Evolutionary conservation across 257 asterid species (phyloP), one percentile per base, ranked within the genome.

Genomic region (Nyctanthes arbortristis): DNA sequence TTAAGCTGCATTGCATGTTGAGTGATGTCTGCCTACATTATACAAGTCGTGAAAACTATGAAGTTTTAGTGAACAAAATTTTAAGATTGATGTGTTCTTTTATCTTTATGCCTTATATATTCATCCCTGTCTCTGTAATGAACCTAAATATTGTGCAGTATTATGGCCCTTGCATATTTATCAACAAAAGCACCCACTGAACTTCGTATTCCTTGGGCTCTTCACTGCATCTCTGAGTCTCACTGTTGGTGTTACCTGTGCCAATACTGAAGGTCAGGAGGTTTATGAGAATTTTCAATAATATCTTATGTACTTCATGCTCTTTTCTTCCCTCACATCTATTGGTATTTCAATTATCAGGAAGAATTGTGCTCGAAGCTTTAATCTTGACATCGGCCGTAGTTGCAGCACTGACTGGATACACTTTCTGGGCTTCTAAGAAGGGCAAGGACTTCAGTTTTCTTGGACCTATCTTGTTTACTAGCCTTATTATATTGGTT

Each of bases 401-500:
- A 30, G 97, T 94, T 73, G 62, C 79, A 14, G 96, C 88, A 63
- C 84, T 94, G 72, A 94, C 96, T 37, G 96, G 91, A 4, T 94
- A 94, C 67, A 91, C 99, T 43, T 94, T 94, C 93, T 94, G 99
- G 99, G 99, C 97, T 82, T 73, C 97, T 58, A 93, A 78, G 89
- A 91, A 78, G 89, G 99, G 99, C 76, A 85, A 86, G 74, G 99
- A 93, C 86, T 93, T 93, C 83, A 89, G 96, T 84, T 94, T 71
- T 61, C 82, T 94, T 43, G 99, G 97, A 45, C 99, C 99, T 66
- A 77, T 91, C 81, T 81, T 94, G 90, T 94, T 94, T 79, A 89
- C 99, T 66, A 84, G 96, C 70, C 99, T 94, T 39, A 68, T 88
- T 52, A 69, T 94, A 75, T 84, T 91, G 86, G 18, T 91, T 49